Percentiles rank a stretch among this genome's conserved stretches.
phyloP scores from a whole-genome alignment of 179 eudicot genomes.

The Patellifolia procumbens region DNA sequence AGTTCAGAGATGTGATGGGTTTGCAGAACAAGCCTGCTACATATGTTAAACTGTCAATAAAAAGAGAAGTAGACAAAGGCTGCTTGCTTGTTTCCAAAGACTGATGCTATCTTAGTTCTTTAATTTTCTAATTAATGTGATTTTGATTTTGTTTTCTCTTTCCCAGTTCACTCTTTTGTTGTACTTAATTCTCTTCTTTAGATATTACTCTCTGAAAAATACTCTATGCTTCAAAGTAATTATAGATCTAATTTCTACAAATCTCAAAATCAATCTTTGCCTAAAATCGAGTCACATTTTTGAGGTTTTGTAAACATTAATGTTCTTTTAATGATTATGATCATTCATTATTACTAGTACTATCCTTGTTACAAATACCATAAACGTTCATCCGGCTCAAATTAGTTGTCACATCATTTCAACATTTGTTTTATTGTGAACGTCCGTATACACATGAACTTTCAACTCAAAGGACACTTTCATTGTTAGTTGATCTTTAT shows the following conservation, averaged over 20 bases:
- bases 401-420: too few species aligned
- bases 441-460: too few species aligned
- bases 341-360: too few species aligned
- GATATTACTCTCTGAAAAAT: background rate
- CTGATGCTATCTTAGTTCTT: background rate
- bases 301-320: too few species aligned
- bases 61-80: constrained; percentile 12
- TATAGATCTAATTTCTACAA: background rate
- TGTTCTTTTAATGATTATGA: too few species aligned
- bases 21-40: constrained; percentile 25
- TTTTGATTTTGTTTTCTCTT: background rate
- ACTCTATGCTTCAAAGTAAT: background rate
- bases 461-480: too few species aligned
- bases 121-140: background rate
- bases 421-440: too few species aligned
- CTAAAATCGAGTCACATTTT: too few species aligned
- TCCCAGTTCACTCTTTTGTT: background rate
- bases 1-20: constrained; percentile 26
- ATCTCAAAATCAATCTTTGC: too few species aligned
- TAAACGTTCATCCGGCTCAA: too few species aligned
- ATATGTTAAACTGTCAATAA: constrained; percentile 1
- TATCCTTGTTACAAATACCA: too few species aligned
- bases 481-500: too few species aligned
- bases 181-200: background rate
- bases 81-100: constrained; percentile 25